Evolutionary conservation across 2,329 filamentous ascomycete species (phyloP), one percentile per base, ranked within the genome.

Genomic region (Penicillium sp.): DNA sequence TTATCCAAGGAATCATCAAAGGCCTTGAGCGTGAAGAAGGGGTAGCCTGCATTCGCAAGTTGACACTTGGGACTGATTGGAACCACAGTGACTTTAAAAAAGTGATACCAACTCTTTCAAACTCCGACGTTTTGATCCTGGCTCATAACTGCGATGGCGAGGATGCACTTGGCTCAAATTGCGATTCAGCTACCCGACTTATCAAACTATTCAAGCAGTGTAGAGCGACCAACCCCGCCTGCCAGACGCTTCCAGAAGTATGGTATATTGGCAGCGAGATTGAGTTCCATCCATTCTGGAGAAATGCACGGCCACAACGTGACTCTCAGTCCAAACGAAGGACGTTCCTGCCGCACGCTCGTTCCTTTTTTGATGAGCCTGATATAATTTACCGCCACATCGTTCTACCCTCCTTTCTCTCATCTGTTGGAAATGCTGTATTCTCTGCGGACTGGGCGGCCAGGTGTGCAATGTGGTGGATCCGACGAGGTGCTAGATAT

Each of bases 401-500:
- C 11, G 57, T 63, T 2, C 57, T 52, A 14, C 49, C 61, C 1
- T 56, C 56, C 1, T 60, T 58, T 18, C 16, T 42, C 11, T 13
- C 31, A 13, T 57, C 42, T 7, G 55, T 56, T 48, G 56, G 55
- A 1, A 54, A 31, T 26, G 53, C 55, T 1, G 35, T 58, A 44
- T 34, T 56, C 13, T 62, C 61, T 11, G 43, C 57, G 11, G 56
- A 57, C 1, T 60, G 57, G 61, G 51, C 56, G 2, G 57, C 53
- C 11, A n/a, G 51, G 18, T 48, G 55, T 4, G 38, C 50, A 14
- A 58, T 62, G 53, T 62, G 61, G 61, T 63, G 61, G 61, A 59
- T 63, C 26, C 59, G 53, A 14, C 53, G 61, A 4, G 61, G 61
- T 11, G 59, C 55, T 1, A 32, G 44, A n/a, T 63, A 58, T 57